Conservation (phyloP, 1,284 basidiomycete species). For the Apiotrichum laibachii region DNA sequence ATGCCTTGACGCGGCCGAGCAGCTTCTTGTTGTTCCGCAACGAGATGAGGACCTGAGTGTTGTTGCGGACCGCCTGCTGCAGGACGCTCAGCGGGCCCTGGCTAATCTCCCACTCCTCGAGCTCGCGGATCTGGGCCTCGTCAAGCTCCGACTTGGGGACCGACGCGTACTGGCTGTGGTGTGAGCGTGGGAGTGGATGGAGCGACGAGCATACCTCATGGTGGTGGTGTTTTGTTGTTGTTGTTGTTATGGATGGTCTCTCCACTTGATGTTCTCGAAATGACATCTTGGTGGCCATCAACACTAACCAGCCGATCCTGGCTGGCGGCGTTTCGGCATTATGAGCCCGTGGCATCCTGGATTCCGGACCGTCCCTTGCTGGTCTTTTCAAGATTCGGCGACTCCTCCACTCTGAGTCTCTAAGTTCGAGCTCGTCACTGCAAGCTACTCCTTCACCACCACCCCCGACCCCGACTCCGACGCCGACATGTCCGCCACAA, state of each 20-base stretch:
- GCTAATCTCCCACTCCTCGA: constrained; percentile 96
- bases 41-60: constrained; percentile 95
- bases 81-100: constrained; percentile 96
- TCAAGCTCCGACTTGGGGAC: constrained; percentile 96
- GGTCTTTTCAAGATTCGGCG: constrained; percentile 2
- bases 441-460: background rate
- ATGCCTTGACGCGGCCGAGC: constrained; percentile 95
- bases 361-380: no score
- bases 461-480: background rate
- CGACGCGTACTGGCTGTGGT: constrained; percentile 87
- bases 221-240: background rate
- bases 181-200: background rate
- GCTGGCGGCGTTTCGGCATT: constrained; percentile 6
- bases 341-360: background rate
- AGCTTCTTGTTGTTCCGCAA: constrained; percentile 98
- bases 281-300: background rate
- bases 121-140: constrained; percentile 88
- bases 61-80: constrained; percentile 96
- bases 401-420: background rate
- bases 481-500: constrained; percentile 25
- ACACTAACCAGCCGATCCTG: background rate
- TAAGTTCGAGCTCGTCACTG: background rate
- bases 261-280: constrained; percentile 7
- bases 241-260: background rate
- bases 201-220: no score